These are phyloP conservation scores for Phytophthora colocasiae DNA, from an alignment of 352 stramenopile genomes.

Conservation along the genomic window DNA sequence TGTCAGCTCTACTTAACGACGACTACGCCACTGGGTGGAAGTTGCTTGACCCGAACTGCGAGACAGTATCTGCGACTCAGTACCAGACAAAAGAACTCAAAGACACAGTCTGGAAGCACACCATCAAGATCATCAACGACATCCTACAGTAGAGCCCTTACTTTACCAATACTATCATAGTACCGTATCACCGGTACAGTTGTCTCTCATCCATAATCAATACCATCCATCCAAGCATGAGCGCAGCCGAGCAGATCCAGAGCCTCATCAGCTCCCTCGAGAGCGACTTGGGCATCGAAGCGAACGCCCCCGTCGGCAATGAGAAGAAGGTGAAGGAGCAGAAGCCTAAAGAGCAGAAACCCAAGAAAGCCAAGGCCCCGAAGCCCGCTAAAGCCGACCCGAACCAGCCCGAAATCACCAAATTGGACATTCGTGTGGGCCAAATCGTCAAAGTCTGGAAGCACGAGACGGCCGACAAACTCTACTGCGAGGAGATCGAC, in stretches of 20 bases:
- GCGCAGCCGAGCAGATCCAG: constrained; percentile 68
- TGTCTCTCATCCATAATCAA: constrained; percentile 11
- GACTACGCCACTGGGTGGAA: no score
- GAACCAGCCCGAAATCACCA: constrained; percentile 90
- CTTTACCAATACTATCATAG: no score
- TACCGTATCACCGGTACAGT: no score
- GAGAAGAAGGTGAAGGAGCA: constrained; percentile 38
- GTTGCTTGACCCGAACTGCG: no score
- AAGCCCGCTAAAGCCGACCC: constrained; percentile 59
- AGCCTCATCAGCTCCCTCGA: constrained; percentile 75
- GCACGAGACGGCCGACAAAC: constrained; percentile 91
- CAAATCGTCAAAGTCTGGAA: constrained; percentile 94
- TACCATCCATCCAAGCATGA: constrained; percentile 13
- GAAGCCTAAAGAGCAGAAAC: constrained; percentile 33
- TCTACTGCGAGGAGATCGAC: constrained; percentile 94
- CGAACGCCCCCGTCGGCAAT: constrained; percentile 57
- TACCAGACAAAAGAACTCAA: no score
- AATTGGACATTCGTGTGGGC: constrained; percentile 93
- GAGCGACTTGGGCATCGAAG: constrained; percentile 77
- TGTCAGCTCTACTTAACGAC: no score
- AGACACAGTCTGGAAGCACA: no score
- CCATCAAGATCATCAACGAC: no score
- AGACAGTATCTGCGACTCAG: no score
- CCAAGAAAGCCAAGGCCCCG: constrained; percentile 55
- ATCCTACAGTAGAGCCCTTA: no score